A percentile compares a stretch with the other conserved stretches of the same genome.
These are phyloP conservation scores for Scolecobasidium constrictum DNA, from an alignment of 2,329 filamentous ascomycete species.

Conservation along the genomic window DNA sequence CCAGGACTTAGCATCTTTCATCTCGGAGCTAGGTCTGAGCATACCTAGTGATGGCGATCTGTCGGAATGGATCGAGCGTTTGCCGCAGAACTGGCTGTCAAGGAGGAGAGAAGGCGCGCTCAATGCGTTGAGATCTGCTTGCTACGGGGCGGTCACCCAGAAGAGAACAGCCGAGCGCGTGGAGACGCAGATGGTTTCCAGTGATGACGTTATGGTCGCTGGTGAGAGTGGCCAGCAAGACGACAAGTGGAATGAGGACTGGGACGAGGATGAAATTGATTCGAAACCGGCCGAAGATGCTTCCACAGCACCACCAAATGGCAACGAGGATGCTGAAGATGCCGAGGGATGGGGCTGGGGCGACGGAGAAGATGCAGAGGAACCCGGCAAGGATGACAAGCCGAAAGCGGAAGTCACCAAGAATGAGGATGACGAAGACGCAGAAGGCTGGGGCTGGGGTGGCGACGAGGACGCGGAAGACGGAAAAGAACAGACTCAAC, in stretches of 20 bases:
- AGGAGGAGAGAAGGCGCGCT: slow-evolving; percentile 74
- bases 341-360: slow-evolving; percentile 40
- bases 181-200: slow-evolving; percentile 70
- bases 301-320: slow-evolving; percentile 14
- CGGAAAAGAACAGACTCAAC: slow-evolving; percentile 17
- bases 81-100: slow-evolving; percentile 73
- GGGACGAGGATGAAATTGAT: slow-evolving; percentile 53
- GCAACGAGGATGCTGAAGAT: slow-evolving; percentile 27
- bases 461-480: slow-evolving; percentile 47
- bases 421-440: slow-evolving; percentile 41
- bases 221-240: slow-evolving; percentile 21
- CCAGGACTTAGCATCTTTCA: slow-evolving; percentile 48
- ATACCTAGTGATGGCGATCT: slow-evolving; percentile 55
- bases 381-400: slow-evolving; percentile 14
- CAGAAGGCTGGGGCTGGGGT: slow-evolving; percentile 88
- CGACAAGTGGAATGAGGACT: slow-evolving; percentile 67
- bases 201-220: slow-evolving; percentile 50
- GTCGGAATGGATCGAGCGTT: slow-evolving; percentile 68
- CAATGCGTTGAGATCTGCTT: slow-evolving; percentile 58
- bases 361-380: slow-evolving; percentile 23
- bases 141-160: slow-evolving; percentile 55
- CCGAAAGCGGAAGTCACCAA: slow-evolving; percentile 28
- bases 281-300: slow-evolving; percentile 25
- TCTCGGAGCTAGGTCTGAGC: slow-evolving; percentile 43
- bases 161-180: slow-evolving; percentile 68